These are phyloP conservation scores for Pterothamnion heteromorphum DNA, from an alignment of 31 red algal genomes.

Conservation along the genomic window DNA sequence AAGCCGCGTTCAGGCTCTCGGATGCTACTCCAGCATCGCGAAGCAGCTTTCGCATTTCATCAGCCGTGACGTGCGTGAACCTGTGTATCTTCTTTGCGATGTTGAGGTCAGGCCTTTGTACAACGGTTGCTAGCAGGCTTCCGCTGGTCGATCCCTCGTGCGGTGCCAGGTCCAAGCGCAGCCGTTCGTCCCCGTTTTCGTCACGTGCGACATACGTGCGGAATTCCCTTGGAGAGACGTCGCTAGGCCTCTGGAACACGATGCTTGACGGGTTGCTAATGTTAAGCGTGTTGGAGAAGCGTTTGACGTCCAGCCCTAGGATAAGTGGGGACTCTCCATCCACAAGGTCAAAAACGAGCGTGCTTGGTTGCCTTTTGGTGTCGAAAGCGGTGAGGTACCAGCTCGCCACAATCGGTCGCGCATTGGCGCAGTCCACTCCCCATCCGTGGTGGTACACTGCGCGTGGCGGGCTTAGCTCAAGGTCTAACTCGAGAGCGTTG, in stretches of 20 bases:
- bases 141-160: background rate
- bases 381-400: background rate
- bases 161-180: background rate
- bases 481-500: background rate
- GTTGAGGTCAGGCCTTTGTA: background rate
- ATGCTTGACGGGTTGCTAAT: background rate
- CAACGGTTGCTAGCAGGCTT: background rate
- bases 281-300: background rate
- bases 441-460: background rate
- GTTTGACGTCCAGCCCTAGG: slow-evolving; percentile 13
- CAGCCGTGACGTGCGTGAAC: background rate
- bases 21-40: background rate
- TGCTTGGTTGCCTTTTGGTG: background rate
- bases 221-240: background rate
- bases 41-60: background rate
- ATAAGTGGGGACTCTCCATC: slow-evolving; percentile 25
- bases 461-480: background rate
- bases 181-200: background rate
- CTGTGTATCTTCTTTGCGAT: background rate
- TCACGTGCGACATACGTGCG: background rate
- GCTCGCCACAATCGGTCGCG: background rate
- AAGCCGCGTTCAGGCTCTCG: background rate
- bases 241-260: background rate
- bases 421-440: background rate
- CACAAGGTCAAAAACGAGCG: background rate